phyloP scores from a whole-genome alignment of 345 rosid species.

The Melastoma malabathricum region DNA sequence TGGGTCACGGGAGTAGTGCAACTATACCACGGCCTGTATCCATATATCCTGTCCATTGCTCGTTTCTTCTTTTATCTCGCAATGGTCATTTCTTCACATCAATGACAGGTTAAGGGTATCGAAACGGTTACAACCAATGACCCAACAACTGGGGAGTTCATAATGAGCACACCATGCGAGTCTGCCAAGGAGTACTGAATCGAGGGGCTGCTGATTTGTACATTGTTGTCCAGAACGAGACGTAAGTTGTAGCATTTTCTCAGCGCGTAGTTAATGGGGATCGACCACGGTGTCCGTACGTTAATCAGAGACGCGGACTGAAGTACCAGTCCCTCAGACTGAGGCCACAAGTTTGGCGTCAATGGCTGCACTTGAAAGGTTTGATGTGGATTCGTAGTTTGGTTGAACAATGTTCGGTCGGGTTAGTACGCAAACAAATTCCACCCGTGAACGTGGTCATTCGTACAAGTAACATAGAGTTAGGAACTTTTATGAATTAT shows the following conservation, averaged over 20 bases:
- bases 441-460: too few species aligned
- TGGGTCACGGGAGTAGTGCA: conserved; percentile 94
- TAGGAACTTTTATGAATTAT: too few species aligned
- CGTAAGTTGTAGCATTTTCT: conserved; percentile 78
- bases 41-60: background rate
- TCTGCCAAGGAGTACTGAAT: conserved; percentile 98
- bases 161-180: conserved; percentile 83
- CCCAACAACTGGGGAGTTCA: conserved; percentile 50
- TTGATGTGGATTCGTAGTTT: conserved; percentile 9
- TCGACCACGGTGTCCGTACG: conserved; percentile 87
- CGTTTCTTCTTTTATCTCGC: background rate
- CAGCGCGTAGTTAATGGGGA: conserved; percentile 71
- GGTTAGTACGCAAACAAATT: too few species aligned
- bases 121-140: conserved; percentile 85
- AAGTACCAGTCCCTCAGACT: conserved; percentile 66
- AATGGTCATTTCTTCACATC: background rate
- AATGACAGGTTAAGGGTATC: conserved; percentile 63
- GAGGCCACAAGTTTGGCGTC: conserved; percentile 89
- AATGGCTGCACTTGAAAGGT: conserved; percentile 33
- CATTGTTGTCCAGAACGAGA: conserved; percentile 59
- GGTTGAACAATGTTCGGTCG: conserved; percentile 67
- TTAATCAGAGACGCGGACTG: conserved; percentile 78
- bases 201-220: conserved; percentile 52
- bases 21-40: too few species aligned
- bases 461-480: too few species aligned